phyloP scores from a whole-genome alignment of 2,329 filamentous ascomycete genomes.

The Colletotrichum tanaceti region DNA sequence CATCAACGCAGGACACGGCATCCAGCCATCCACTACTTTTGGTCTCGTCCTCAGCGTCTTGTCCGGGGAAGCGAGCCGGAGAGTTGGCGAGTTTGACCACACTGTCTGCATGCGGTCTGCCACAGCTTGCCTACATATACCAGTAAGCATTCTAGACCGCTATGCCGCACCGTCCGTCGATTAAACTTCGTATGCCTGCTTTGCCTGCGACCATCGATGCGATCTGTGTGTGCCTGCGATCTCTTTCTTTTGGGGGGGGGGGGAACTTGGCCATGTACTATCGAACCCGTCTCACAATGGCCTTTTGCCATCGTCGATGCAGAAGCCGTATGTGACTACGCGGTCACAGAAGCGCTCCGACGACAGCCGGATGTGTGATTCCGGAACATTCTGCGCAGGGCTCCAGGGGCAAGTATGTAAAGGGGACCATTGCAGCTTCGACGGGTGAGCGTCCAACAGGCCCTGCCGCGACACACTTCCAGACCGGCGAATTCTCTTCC shows the following conservation, averaged over 20 bases:
- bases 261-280: slow-evolving; percentile 2
- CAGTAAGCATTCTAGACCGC: not conserved
- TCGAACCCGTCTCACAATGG: slow-evolving; percentile 4
- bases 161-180: not conserved
- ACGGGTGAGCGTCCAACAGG: not conserved
- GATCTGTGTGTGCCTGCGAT: slow-evolving; percentile 9
- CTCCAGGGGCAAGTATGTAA: not conserved
- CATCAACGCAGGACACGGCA: slow-evolving; percentile 12
- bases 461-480: slow-evolving; percentile 12
- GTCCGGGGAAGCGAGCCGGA: not conserved
- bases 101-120: slow-evolving; percentile 9
- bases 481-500: slow-evolving; percentile 24
- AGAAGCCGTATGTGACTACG: not conserved
- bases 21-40: not conserved
- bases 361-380: slow-evolving; percentile 15
- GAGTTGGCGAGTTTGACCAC: slow-evolving; percentile 16
- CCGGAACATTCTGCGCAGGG: slow-evolving; percentile 9
- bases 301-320: not conserved
- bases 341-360: not conserved
- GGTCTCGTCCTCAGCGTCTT: slow-evolving; percentile 11
- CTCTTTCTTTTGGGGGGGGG: not conserved
- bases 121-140: too few relatives aligned
- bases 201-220: not conserved
- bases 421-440: not conserved
- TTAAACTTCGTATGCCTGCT: slow-evolving; percentile 6